phyloP scores from a whole-genome alignment of 371 early-diverging fungal species.

The Lichtheimia ramosa region DNA sequence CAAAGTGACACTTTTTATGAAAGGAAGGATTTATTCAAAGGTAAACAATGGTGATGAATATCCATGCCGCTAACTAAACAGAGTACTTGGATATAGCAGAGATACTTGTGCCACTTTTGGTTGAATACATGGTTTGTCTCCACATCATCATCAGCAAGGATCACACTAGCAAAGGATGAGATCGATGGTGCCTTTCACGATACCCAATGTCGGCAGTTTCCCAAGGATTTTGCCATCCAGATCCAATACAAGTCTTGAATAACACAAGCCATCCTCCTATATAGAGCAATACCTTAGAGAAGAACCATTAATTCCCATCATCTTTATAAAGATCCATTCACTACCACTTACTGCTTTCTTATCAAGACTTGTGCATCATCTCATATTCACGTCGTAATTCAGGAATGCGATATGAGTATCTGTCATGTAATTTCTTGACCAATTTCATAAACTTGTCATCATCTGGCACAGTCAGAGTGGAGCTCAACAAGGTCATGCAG shows the following conservation, averaged over 20 bases:
- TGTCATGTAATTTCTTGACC: constrained; percentile 41
- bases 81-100: no score
- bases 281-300: no score
- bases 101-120: constrained; percentile 35
- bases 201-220: constrained; percentile 16
- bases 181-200: constrained; percentile 33
- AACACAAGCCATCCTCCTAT: no score
- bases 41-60: no score
- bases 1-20: no score
- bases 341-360: no score
- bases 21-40: no score
- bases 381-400: background rate
- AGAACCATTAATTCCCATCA: no score
- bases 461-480: constrained; percentile 53
- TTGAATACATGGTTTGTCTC: constrained; percentile 53
- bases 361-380: no score
- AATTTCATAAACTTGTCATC: constrained; percentile 49
- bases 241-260: constrained; percentile 4
- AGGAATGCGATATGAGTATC: background rate
- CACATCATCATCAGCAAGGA: constrained; percentile 11
- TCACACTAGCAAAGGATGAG: constrained; percentile 40
- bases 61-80: no score
- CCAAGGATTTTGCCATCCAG: constrained; percentile 22
- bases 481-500: constrained; percentile 53
- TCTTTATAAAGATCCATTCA: no score